Evolutionary conservation across 2,329 filamentous ascomycete species (phyloP).

Genomic region (Pyrenochaeta sp.): DNA sequence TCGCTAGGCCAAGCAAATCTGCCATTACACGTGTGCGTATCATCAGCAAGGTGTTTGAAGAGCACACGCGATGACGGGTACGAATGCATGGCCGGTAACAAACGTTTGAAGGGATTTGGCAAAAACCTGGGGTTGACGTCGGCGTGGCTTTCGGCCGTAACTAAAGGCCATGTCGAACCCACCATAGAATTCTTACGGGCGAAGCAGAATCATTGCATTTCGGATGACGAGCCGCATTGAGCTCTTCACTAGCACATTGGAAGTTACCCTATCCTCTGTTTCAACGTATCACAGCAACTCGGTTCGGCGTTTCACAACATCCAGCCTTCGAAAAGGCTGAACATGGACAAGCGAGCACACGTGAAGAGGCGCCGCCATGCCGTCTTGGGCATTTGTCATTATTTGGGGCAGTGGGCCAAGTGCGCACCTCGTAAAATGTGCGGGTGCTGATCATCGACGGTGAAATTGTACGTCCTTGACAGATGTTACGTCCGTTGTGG

Average conservation of each 20-base stretch:
- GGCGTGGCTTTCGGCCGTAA: slow-evolving; percentile 11
- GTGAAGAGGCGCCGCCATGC: slow-evolving; percentile 15
- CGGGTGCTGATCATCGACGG: slow-evolving; percentile 4
- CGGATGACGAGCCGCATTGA: background rate
- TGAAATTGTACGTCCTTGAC: background rate
- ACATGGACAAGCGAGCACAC: slow-evolving; percentile 25
- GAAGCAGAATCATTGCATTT: slow-evolving; percentile 1
- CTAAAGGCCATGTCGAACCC: background rate
- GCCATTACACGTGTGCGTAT: slow-evolving; percentile 1
- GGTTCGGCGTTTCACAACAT: background rate
- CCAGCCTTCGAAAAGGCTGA: slow-evolving; percentile 1
- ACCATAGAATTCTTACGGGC: background rate
- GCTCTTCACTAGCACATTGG: background rate
- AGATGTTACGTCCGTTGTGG: slow-evolving; percentile 14
- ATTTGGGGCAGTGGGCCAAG: background rate
- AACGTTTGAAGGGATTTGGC: background rate
- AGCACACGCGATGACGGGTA: background rate
- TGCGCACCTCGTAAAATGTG: background rate
- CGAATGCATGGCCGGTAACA: background rate
- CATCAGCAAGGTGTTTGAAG: background rate
- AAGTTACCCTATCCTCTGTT: background rate
- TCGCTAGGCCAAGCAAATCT: background rate
- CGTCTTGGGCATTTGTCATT: slow-evolving; percentile 4
- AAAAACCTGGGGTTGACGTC: background rate
- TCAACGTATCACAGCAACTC: background rate